Evolutionary conservation across 441 rosid genomes (phyloP).

Genomic region (Eugenia klotzschiana): DNA sequence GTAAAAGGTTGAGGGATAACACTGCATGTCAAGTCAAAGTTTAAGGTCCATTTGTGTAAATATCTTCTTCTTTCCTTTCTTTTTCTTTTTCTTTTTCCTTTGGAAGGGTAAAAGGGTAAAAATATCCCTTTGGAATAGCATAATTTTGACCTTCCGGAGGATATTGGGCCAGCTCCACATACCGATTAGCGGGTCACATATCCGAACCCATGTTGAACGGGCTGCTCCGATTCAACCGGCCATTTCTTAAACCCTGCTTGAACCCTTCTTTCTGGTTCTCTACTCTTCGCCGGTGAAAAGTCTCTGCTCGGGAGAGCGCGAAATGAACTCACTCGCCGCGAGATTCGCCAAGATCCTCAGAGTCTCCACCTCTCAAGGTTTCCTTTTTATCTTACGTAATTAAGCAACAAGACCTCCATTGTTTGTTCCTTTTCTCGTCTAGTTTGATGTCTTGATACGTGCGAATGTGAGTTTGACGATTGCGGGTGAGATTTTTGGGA

Average conservation of each 20-base stretch:
- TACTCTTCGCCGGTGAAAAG: not conserved
- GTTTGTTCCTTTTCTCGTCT: not conserved
- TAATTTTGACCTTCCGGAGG: not conserved
- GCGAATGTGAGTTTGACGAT: not conserved
- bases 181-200: not conserved
- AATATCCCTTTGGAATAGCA: not conserved
- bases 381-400: not conserved
- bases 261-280: not conserved
- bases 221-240: not conserved
- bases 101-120: no score
- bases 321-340: conserved; percentile 29
- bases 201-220: not conserved
- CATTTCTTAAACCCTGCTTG: conserved; percentile 17
- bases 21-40: not conserved
- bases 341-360: conserved; percentile 22
- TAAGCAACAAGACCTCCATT: not conserved
- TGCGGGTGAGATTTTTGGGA: not conserved
- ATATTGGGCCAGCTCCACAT: not conserved
- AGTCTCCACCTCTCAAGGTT: conserved; percentile 25
- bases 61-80: no score
- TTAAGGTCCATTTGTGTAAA: no score
- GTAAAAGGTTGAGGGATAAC: no score
- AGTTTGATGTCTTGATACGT: not conserved
- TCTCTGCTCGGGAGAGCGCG: not conserved
- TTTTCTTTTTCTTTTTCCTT: no score